A percentile compares a stretch with the other conserved stretches of the same genome.
Evolutionary conservation across 164 flowering plant species (phyloP).

Genomic region (Liquidambar formosana): DNA sequence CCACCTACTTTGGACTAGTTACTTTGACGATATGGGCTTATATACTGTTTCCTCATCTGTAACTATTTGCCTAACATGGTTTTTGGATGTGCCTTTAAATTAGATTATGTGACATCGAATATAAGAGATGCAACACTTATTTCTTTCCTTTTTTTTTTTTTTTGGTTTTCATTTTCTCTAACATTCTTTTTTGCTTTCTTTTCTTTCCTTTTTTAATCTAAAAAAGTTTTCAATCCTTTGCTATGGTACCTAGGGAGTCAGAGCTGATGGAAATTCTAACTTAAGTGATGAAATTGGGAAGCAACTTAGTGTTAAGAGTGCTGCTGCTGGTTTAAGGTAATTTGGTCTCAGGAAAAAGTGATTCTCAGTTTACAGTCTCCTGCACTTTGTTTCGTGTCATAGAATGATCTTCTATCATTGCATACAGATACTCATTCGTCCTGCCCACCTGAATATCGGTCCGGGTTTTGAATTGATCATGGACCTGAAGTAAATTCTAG

Average conservation of each 20-base stretch:
- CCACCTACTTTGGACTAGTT: neutral
- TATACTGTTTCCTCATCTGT: neutral
- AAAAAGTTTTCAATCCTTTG: neutral
- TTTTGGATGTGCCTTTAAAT: too few species aligned
- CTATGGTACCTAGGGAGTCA: conserved; percentile 54
- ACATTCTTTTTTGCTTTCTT: too few species aligned
- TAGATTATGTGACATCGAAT: too few species aligned
- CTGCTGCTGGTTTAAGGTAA: conserved; percentile 81
- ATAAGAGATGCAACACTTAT: too few species aligned
- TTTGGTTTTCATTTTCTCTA: neutral
- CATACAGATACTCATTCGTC: too few species aligned
- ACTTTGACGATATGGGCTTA: neutral
- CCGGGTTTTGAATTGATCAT: neutral
- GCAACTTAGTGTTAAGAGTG: conserved; percentile 73
- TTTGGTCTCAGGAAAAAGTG: neutral
- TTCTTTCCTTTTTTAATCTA: neutral
- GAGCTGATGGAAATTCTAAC: conserved; percentile 68
- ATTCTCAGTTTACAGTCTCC: neutral
- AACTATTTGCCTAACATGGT: too few species aligned
- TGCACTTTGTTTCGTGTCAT: neutral
- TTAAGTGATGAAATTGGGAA: conserved; percentile 78
- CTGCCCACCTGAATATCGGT: neutral
- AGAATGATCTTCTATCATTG: neutral
- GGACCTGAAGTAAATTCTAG: neutral
- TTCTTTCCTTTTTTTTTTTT: neutral